Evolutionary conservation across 2,329 filamentous ascomycete species (phyloP), one percentile per base, ranked within the genome.

Genomic region (Xylogone sp.): DNA sequence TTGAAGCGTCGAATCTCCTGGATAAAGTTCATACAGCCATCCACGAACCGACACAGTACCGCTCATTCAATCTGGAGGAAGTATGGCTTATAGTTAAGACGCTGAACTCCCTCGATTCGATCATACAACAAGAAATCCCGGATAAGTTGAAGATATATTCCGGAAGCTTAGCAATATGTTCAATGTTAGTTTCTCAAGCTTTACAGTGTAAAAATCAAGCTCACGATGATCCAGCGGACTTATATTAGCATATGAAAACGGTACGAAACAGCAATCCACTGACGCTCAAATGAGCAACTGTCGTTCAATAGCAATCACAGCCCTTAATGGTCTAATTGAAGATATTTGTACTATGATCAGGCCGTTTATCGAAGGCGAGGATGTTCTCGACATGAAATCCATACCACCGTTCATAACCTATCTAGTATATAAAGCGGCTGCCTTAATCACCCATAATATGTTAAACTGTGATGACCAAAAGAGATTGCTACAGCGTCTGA

Each of bases 161-260:
- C 10, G 47, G 52, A 29, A 53, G 46, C 4, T 47, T 55, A 20
- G 21, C 18, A n/a, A 39, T 59, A 42, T 55, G 48, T 52, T 49
- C 50, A 20, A 52, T n/a, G 57, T 59, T 9, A 58, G 57, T 21
- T 13, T 48, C 18, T 20, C 45, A 48, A 20, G 18, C 4, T 48
- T 50, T 43, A 1, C 12, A 52, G 47, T 19, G 42, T 44, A 27
- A 21, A 21, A 16, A 21, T 44, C 27, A 52, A 45, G 18, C 47
- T 58, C 39, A 58, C 42, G 44, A 42, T 43, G 10, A 19, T 31
- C 50, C 16, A 59, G 56, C 19, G 51, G 46, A 12, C 44, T 59
- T 39, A 51, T 59, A 31, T 46, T 59, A 45, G 53, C 52, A 39
- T 56, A 50, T 21, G 55, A 57, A 51, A 55, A 59, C 21, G 57